A percentile compares a stretch with the other conserved stretches of the same genome.
phyloP scores from a whole-genome alignment of 495 filamentous ascomycete species.

The Aspergillus cristatus region DNA sequence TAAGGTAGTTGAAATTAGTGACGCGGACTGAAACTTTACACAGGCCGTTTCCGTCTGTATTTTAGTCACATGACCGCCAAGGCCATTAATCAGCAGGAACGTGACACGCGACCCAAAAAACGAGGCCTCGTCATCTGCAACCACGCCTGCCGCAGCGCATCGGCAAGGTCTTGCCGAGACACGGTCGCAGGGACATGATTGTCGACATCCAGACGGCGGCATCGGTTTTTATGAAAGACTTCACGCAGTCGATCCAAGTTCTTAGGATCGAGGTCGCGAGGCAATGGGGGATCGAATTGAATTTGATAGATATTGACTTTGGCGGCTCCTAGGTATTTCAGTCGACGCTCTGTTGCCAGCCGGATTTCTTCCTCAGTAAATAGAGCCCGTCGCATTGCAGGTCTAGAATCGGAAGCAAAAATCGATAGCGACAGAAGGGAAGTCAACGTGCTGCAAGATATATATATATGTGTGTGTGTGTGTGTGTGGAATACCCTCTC shows the following conservation, averaged over 20 bases:
- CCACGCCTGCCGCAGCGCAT: constrained; percentile 4
- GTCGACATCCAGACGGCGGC: constrained; percentile 10
- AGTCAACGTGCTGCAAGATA: too few species aligned
- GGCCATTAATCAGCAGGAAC: too few species aligned
- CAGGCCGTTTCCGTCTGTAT: too few species aligned
- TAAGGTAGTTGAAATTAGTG: too few species aligned
- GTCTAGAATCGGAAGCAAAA: too few species aligned
- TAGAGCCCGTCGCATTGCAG: not conserved
- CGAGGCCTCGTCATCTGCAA: not conserved
- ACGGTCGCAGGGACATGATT: constrained; percentile 21
- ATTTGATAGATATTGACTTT: constrained; percentile 14
- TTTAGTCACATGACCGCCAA: too few species aligned
- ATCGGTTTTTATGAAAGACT: constrained; percentile 18
- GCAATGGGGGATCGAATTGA: constrained; percentile 3
- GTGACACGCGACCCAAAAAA: too few species aligned
- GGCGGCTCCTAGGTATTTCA: constrained; percentile 11
- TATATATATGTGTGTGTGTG: too few species aligned
- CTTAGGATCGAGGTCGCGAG: constrained; percentile 5
- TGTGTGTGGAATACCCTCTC: too few species aligned
- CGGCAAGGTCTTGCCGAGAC: constrained; percentile 10
- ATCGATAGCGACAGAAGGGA: too few species aligned
- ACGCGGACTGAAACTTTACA: too few species aligned
- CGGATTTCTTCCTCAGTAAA: constrained; percentile 6
- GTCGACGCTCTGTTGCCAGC: constrained; percentile 5
- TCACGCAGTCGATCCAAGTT: constrained; percentile 16